Percentiles rank a stretch among this genome's conserved stretches.
Conservation (phyloP, 2,329 filamentous ascomycete genomes). For the Lasiodiplodia sp. region DNA sequence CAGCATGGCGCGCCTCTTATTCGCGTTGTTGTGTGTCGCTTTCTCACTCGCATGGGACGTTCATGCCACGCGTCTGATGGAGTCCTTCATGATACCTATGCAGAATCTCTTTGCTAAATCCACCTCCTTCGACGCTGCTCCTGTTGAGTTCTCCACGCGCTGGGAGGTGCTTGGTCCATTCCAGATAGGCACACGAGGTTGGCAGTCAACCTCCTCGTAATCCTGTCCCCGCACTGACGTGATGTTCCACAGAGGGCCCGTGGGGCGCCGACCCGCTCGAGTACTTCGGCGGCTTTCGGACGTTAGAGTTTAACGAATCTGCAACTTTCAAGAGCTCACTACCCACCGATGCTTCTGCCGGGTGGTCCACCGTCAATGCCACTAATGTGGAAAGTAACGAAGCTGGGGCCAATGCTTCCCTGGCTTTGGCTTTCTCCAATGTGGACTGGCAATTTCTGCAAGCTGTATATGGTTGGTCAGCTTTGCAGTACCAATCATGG, state of each 20-base stretch:
- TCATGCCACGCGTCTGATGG: slow-evolving; percentile 6
- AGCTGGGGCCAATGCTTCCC: slow-evolving; percentile 44
- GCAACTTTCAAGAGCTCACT: slow-evolving; percentile 59
- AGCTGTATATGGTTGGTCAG: slow-evolving; percentile 65
- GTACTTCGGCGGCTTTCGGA: slow-evolving; percentile 59
- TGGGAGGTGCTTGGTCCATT: slow-evolving; percentile 66
- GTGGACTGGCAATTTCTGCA: slow-evolving; percentile 63
- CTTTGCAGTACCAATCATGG: slow-evolving; percentile 67
- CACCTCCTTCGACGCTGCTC: not conserved
- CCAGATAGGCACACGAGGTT: slow-evolving; percentile 65
- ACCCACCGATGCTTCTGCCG: slow-evolving; percentile 57
- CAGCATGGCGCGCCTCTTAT: not conserved
- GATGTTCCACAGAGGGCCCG: slow-evolving; percentile 55
- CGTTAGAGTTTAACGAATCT: slow-evolving; percentile 51
- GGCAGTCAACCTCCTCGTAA: slow-evolving; percentile 32
- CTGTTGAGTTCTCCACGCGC: slow-evolving; percentile 43
- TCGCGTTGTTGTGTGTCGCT: not conserved
- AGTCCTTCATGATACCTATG: slow-evolving; percentile 2
- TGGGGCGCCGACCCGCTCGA: slow-evolving; percentile 68
- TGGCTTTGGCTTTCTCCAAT: slow-evolving; percentile 57
- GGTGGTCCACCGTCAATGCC: slow-evolving; percentile 55
- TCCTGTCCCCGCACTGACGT: slow-evolving; percentile 26
- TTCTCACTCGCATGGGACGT: not conserved
- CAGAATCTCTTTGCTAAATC: slow-evolving; percentile 2
- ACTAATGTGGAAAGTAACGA: slow-evolving; percentile 34